These are phyloP conservation scores for Fusarium sp. DNA, from an alignment of 2,329 filamentous ascomycete genomes.

Conservation along the genomic window DNA sequence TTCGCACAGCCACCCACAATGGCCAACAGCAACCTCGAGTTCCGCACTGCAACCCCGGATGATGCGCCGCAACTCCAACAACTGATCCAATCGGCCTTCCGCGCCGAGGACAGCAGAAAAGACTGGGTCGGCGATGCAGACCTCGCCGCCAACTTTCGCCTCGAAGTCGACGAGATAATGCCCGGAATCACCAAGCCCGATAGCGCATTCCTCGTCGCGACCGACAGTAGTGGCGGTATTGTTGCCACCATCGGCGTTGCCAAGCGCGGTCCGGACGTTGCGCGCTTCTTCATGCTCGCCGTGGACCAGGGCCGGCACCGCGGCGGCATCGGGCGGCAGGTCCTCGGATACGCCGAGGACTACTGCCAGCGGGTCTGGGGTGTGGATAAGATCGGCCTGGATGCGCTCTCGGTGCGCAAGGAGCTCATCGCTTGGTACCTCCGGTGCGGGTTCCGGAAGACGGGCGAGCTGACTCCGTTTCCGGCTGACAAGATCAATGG, in stretches of 20 bases:
- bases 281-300: slow-evolving; percentile 54
- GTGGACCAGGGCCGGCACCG: slow-evolving; percentile 52
- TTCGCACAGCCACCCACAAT: slow-evolving; percentile 5
- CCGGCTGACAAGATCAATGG: slow-evolving; percentile 43
- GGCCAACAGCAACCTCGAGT: slow-evolving; percentile 47
- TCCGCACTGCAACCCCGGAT: slow-evolving; percentile 55
- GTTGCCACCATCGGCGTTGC: slow-evolving; percentile 51
- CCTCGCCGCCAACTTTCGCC: slow-evolving; percentile 80
- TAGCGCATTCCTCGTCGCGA: slow-evolving; percentile 51
- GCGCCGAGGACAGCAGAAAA: slow-evolving; percentile 55
- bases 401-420: slow-evolving; percentile 54
- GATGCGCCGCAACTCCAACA: slow-evolving; percentile 56
- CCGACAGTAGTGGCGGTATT: slow-evolving; percentile 27
- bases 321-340: slow-evolving; percentile 52
- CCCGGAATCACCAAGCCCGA: slow-evolving; percentile 61
- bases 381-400: slow-evolving; percentile 48
- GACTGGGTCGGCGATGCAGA: slow-evolving; percentile 53
- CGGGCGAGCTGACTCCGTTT: slow-evolving; percentile 54
- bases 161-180: slow-evolving; percentile 75
- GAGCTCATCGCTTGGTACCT: slow-evolving; percentile 56
- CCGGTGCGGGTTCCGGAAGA: slow-evolving; percentile 53
- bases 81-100: slow-evolving; percentile 59
- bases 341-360: slow-evolving; percentile 52
- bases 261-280: slow-evolving; percentile 44
- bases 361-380: slow-evolving; percentile 51